A percentile compares a stretch with the other conserved stretches of the same genome.
These are phyloP conservation scores for Psidium friedrichsthalianum DNA, from an alignment of 345 rosid genomes.

Conservation along the genomic window DNA sequence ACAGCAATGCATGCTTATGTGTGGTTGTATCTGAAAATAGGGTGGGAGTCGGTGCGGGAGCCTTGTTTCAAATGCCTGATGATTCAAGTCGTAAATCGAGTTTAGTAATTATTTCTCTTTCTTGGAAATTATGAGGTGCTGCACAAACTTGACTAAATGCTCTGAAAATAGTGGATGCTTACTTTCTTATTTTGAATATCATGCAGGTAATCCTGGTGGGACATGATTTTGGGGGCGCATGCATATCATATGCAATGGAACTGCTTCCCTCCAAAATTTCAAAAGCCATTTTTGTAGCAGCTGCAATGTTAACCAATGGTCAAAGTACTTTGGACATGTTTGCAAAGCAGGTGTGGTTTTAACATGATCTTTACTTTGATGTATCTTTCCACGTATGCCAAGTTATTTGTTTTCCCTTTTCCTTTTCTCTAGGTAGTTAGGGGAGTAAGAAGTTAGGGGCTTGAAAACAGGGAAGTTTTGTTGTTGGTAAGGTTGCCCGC, in stretches of 20 bases:
- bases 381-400: neutral
- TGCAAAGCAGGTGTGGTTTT: constrained; percentile 47
- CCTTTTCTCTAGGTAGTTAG: neutral
- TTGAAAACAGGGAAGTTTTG: neutral
- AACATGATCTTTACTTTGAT: neutral
- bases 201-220: constrained; percentile 88
- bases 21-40: neutral
- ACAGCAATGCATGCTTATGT: neutral
- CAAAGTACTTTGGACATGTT: constrained; percentile 75
- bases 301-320: constrained; percentile 66
- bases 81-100: neutral
- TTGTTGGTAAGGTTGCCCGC: neutral
- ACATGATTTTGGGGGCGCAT: constrained; percentile 93
- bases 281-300: constrained; percentile 72
- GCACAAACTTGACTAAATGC: neutral
- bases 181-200: neutral
- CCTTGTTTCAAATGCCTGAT: neutral
- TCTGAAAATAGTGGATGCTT: neutral
- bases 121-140: neutral
- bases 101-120: neutral
- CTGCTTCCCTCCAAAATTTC: constrained; percentile 59
- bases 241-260: constrained; percentile 83
- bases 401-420: neutral
- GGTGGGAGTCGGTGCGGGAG: neutral
- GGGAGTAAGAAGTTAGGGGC: neutral